Evolutionary conservation across 768 basidiomycete genomes (phyloP).

Genomic region (Phaffia tasmanica): DNA sequence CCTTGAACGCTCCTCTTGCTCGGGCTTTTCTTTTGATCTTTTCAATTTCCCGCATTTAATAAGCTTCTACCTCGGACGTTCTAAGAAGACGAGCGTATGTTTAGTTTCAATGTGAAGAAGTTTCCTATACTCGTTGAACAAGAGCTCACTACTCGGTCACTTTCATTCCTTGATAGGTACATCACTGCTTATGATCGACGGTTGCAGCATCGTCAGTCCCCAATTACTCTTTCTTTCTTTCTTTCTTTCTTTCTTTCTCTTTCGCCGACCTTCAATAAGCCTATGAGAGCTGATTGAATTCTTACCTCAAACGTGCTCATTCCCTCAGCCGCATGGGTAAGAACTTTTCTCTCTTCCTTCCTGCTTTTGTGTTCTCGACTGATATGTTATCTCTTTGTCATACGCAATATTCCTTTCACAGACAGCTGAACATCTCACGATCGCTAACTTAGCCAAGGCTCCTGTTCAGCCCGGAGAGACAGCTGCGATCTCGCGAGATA

Average conservation of each 20-base stretch:
- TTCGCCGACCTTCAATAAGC: not conserved
- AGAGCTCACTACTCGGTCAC: no score
- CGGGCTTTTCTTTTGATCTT: no score
- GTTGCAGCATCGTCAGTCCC: slow-evolving; percentile 66
- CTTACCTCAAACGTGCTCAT: not conserved
- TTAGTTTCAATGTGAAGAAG: not conserved
- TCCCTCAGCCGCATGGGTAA: slow-evolving; percentile 8
- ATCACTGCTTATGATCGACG: slow-evolving; percentile 75
- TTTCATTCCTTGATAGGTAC: slow-evolving; percentile 4
- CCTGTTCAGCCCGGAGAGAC: slow-evolving; percentile 26
- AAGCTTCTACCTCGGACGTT: slow-evolving; percentile 18
- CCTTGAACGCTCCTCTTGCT: not conserved
- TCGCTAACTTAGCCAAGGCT: slow-evolving; percentile 47
- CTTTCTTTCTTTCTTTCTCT: not conserved
- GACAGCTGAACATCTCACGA: slow-evolving; percentile 93
- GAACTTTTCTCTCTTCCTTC: not conserved
- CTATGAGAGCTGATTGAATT: not conserved
- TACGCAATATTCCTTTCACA: slow-evolving; percentile 33
- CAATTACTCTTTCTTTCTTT: not conserved
- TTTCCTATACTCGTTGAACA: not conserved
- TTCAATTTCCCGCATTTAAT: not conserved
- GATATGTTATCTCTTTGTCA: not conserved
- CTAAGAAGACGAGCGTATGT: slow-evolving; percentile 21
- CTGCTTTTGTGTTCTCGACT: not conserved
- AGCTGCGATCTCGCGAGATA: slow-evolving; percentile 52